A percentile compares a stretch with the other conserved stretches of the same genome.
Conservation (phyloP, 2,329 filamentous ascomycete genomes). For the Aspergillus jensenii region DNA sequence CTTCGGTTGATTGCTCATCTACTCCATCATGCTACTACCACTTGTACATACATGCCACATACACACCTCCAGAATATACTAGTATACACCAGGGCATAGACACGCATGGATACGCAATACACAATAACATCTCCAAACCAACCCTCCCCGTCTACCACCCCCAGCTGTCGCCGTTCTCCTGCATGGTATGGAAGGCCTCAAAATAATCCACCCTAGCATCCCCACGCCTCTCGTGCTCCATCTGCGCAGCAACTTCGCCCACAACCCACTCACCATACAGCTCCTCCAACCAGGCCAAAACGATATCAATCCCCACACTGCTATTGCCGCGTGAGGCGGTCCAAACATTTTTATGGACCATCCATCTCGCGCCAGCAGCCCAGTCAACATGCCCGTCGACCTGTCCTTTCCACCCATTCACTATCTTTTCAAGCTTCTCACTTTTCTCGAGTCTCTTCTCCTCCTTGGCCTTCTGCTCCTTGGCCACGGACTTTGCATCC, state of each 20-base stretch:
- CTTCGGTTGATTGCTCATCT: neutral
- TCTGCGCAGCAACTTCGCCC: neutral
- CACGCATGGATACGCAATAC: neutral
- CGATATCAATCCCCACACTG: constrained; percentile 24
- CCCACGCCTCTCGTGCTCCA: neutral
- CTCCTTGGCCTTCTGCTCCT: too few species aligned
- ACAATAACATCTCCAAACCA: neutral
- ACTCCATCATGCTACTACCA: too few species aligned
- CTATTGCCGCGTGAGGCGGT: constrained; percentile 63
- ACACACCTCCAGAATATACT: neutral
- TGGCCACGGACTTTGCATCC: too few species aligned
- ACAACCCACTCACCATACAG: neutral
- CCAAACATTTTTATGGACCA: constrained; percentile 66
- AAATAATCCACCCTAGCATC: neutral
- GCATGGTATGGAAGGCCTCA: neutral
- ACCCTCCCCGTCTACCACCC: too few species aligned
- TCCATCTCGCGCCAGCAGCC: constrained; percentile 44
- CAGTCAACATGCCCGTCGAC: too few species aligned
- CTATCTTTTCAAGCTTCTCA: too few species aligned
- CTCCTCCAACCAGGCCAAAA: neutral
- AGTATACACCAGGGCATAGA: neutral
- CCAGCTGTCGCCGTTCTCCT: too few species aligned
- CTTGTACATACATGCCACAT: neutral
- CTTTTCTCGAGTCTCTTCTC: too few species aligned
- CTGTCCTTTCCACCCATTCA: too few species aligned